Evolutionary conservation across 1,284 basidiomycete species (phyloP), one percentile per base, ranked within the genome.

Genomic region (Abortiporus biennis): DNA sequence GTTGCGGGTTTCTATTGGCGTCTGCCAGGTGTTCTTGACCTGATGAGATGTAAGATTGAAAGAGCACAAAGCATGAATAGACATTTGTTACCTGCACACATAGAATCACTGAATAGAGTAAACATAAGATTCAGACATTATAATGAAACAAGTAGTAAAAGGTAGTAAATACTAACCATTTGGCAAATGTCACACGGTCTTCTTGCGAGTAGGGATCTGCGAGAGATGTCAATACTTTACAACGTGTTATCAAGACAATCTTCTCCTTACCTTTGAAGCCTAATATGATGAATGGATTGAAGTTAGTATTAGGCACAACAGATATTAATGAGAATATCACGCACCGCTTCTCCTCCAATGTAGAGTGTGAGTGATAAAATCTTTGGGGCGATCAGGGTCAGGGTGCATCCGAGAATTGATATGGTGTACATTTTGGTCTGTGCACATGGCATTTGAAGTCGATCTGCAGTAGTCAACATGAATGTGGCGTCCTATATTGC

Each of bases 401-500:
- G 80, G 77, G 0, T 59, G 53, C 44, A 80, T 58, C 16, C 54
- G 60, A n/a, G 52, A 54, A 0, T 22, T 44, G 24, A 76, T 63
- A 46, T 81, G 80, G 43, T 76, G 63, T 9, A 68, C 35, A 13
- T 78, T 74, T 0, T 61, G 49, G 0, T 60, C 69, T n/a, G 48
- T 49, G 50, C 78, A 80, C 0, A 50, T 43, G 0, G 53, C 54
- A 3, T 50, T 57, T n/a, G 57, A 49, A 15, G 57, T 52, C 0
- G 69, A 59, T 0, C 74, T 68, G 51, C 80, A 82, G 46, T 71
- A 75, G 48, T 75, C 77, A 22, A 82, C 58, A 49, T 82, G 80
- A 0, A 63, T 59, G 40, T 82, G 79, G 17, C 67, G 51, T 1
- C 76, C 77, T 57, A 80, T 64, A 6, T 68, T 62, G 2, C 67